phyloP scores from a whole-genome alignment of 1,139 yeast genomes.

The Candida mesenterica region DNA sequence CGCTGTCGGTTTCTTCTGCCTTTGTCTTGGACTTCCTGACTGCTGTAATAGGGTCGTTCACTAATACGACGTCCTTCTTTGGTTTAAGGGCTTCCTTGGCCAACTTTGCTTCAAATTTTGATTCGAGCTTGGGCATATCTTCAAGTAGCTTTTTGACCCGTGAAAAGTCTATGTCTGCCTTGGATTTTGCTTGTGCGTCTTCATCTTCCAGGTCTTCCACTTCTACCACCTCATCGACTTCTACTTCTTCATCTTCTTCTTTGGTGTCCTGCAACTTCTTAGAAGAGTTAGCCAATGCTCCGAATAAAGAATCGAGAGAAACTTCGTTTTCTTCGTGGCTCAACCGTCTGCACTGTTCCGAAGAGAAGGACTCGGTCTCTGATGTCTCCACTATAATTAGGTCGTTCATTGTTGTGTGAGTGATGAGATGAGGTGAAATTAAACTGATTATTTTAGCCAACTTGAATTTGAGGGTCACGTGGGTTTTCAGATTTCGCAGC shows the following conservation, averaged over 20 bases:
- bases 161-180: slow-evolving; percentile 18
- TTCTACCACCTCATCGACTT: slow-evolving; percentile 3
- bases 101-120: slow-evolving; percentile 26
- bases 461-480: too few relatives aligned
- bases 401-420: slow-evolving; percentile 6
- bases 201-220: slow-evolving; percentile 6
- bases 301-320: slow-evolving; percentile 16
- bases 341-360: slow-evolving; percentile 11
- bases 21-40: slow-evolving; percentile 15
- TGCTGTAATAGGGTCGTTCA: slow-evolving; percentile 51
- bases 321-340: slow-evolving; percentile 8
- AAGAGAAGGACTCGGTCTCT: slow-evolving; percentile 18
- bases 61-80: slow-evolving; percentile 25
- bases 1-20: slow-evolving; percentile 35
- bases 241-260: background rate
- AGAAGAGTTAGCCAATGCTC: slow-evolving; percentile 13
- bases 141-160: slow-evolving; percentile 30
- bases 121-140: slow-evolving; percentile 37
- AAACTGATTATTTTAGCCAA: too few relatives aligned
- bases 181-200: slow-evolving; percentile 5
- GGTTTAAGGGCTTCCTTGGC: slow-evolving; percentile 12
- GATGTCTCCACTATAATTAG: slow-evolving; percentile 16
- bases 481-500: too few relatives aligned
- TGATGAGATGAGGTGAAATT: background rate
- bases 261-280: slow-evolving; percentile 7